These are phyloP conservation scores for Chlamydomonas sphaeroides DNA, from an alignment of 139 green algal genomes.

Conservation along the genomic window DNA sequence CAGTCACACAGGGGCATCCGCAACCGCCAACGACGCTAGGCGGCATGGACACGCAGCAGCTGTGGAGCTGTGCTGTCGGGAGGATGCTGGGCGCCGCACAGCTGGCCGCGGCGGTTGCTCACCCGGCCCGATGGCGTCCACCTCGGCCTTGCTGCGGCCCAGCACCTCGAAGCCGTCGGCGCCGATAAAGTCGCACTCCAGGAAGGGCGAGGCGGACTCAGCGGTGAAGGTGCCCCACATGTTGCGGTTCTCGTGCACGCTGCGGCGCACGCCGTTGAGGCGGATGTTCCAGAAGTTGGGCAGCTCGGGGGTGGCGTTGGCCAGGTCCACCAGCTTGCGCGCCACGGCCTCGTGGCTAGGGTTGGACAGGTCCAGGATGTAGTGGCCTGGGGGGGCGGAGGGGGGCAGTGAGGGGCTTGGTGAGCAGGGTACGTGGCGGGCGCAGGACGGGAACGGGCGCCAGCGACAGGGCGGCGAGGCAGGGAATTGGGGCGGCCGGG, in stretches of 20 bases:
- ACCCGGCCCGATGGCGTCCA: slow-evolving; percentile 19
- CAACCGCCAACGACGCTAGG: no score
- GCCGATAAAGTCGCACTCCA: slow-evolving; percentile 76
- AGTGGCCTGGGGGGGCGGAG: slow-evolving; percentile 55
- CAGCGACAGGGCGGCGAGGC: no score
- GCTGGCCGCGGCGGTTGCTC: no score
- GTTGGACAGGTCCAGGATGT: slow-evolving; percentile 66
- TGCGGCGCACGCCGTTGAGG: slow-evolving; percentile 44
- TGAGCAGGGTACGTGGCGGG: no score
- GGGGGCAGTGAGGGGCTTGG: no score
- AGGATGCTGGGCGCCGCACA: no score
- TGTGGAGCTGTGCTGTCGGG: no score
- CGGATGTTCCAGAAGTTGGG: slow-evolving; percentile 78
- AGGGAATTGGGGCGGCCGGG: no score
- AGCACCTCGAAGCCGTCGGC: slow-evolving; percentile 18
- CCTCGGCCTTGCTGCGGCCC: slow-evolving; percentile 13
- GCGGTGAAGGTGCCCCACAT: slow-evolving; percentile 75
- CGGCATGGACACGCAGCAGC: no score
- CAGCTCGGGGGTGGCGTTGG: slow-evolving; percentile 53
- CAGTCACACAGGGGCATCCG: no score
- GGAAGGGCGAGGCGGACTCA: slow-evolving; percentile 64
- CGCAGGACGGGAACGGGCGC: no score
- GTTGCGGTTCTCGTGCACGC: slow-evolving; percentile 59
- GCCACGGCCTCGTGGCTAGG: slow-evolving; percentile 61
- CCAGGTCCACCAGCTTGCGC: slow-evolving; percentile 65